Base-by-base conservation (phyloP, 805 yeast species). In the Candida xiaguanensis region DNA sequence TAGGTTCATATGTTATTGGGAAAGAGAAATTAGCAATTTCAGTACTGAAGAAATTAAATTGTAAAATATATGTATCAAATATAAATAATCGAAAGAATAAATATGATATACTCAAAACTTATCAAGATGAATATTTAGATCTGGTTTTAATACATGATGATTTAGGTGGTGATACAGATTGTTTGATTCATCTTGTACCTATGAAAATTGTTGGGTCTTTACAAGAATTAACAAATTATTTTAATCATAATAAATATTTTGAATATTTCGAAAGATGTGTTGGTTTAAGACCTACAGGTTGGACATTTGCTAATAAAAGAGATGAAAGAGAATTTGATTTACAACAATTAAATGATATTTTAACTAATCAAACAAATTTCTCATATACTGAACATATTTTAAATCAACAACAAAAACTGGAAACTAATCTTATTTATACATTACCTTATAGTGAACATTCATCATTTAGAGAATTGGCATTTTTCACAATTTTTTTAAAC, bases 371-470 rank as follows among this genome's bases (percentile, higher is more conserved):
- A 8, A 62, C 65, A 2, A 23, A 40, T 7, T 61, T 50, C 42
- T 34, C 56, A 9, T 50, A 52, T 38, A 44, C 43, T 33, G 55
- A 57, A 8, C 61, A 66, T 44, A 55, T 68, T n/a, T 43, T 65
- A 24, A 52, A 54, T 11, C 71, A 65, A 43, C 35, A 42, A 11
- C 51, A 43, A 29, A 43, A 46, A 6, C 45, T 44, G 25, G 44
- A 58, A 6, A 44, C 61, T 12, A 56, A 50, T 36, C 73, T 79
- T 34, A 65, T 78, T 1, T 80, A 82, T 48, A 59, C 74, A 8
- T 75, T 90, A 1, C 98, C 99, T 0, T 93, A 93, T 53, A 83
- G 95, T 52, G 99, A 93, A 55, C 99, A 93, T 62, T 87, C 96
- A 8, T 86, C 95, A 41, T 91, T 80, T 51, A 65, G 84, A 27